Percentiles rank a stretch among this genome's conserved stretches.
These are phyloP conservation scores for Zoysia japonica DNA, from an alignment of 176 grass and related monocot species.

Conservation along the genomic window DNA sequence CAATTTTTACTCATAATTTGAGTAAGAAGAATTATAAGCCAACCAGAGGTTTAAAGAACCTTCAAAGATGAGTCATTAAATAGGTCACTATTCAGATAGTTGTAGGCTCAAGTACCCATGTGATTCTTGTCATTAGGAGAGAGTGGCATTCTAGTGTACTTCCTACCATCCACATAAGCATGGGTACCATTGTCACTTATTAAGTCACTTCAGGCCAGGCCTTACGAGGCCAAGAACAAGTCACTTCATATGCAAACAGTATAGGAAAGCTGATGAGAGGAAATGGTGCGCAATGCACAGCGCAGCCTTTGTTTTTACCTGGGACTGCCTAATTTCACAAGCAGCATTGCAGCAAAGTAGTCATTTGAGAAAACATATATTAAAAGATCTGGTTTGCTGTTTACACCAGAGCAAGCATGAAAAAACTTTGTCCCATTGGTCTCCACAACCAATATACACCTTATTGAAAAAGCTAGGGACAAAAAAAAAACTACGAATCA, in stretches of 20 bases:
- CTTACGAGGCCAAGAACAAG: not conserved
- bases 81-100: not conserved
- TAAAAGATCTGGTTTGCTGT: conserved; percentile 20
- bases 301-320: not conserved
- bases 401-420: conserved; percentile 12
- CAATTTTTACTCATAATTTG: not conserved
- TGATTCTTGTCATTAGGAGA: conserved; percentile 7
- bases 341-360: conserved; percentile 12
- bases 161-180: conserved; percentile 13
- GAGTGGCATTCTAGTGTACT: not conserved
- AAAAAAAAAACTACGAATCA: conserved; percentile 33
- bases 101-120: not conserved
- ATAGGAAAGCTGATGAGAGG: not conserved
- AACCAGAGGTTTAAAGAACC: not conserved
- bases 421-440: conserved; percentile 38
- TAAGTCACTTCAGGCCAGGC: not conserved
- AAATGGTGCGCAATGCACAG: not conserved
- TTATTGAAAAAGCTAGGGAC: conserved; percentile 45
- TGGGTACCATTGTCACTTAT: conserved; percentile 4
- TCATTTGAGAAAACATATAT: conserved; percentile 7
- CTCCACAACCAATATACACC: conserved; percentile 38
- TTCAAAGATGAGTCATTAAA: not conserved
- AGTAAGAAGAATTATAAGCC: not conserved
- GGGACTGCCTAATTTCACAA: not conserved
- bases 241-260: not conserved